A percentile compares a stretch with the other conserved stretches of the same genome.
Evolutionary conservation across 2,329 filamentous ascomycete species (phyloP).

Genomic region (Xylaria hypoxylon): DNA sequence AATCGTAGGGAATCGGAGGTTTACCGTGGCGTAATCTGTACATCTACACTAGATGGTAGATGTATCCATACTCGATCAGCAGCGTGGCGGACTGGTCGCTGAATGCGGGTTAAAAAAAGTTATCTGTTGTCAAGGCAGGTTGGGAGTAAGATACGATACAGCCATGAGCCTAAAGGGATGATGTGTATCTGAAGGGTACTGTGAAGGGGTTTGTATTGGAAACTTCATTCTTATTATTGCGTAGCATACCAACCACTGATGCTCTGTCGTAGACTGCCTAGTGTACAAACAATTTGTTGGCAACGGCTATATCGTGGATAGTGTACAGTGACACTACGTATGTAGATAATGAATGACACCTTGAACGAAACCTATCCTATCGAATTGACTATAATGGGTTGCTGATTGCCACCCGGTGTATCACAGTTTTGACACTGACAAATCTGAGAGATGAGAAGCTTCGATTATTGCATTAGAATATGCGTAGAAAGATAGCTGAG

Average conservation of each 20-base stretch:
- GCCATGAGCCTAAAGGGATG: slow-evolving; percentile 8
- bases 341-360: slow-evolving; percentile 6
- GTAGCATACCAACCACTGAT: slow-evolving; percentile 26
- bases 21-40: slow-evolving; percentile 4
- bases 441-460: slow-evolving; percentile 21
- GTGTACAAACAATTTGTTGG: slow-evolving; percentile 29
- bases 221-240: slow-evolving; percentile 19
- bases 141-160: slow-evolving; percentile 10
- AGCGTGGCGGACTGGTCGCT: slow-evolving; percentile 17
- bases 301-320: slow-evolving; percentile 10
- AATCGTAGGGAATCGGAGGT: slow-evolving; percentile 12
- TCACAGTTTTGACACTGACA: slow-evolving; percentile 23
- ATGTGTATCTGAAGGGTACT: slow-evolving; percentile 14
- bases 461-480: too few species aligned
- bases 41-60: too few species aligned
- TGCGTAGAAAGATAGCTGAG: too few species aligned
- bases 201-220: slow-evolving; percentile 21
- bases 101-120: slow-evolving; percentile 18
- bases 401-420: too few species aligned
- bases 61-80: slow-evolving; percentile 4
- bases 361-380: slow-evolving; percentile 20
- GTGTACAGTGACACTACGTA: slow-evolving; percentile 19
- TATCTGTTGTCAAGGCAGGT: slow-evolving; percentile 13
- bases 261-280: slow-evolving; percentile 15
- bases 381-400: slow-evolving; percentile 10